These are phyloP conservation scores for Corniculantispora saksenae DNA, from an alignment of 2,329 filamentous ascomycete genomes.

Conservation along the genomic window DNA sequence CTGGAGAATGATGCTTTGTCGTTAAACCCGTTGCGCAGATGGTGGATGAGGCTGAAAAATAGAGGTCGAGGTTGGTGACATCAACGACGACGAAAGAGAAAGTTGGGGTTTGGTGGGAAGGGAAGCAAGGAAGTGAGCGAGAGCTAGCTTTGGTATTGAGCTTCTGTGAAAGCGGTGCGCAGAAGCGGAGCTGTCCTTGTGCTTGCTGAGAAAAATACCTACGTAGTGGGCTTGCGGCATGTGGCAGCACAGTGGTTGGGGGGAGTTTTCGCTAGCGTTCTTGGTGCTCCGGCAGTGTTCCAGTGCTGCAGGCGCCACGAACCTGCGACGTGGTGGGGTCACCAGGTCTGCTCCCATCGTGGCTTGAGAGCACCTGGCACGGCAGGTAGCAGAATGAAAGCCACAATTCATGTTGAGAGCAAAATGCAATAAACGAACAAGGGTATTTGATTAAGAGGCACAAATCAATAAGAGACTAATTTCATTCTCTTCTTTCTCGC, in stretches of 20 bases:
- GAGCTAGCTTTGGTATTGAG: not conserved
- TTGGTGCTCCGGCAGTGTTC: no score
- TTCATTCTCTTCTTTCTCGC: no score
- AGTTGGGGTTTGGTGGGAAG: not conserved
- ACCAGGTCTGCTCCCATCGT: not conserved
- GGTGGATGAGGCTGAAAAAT: not conserved
- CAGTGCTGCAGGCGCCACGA: not conserved
- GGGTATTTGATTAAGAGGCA: no score
- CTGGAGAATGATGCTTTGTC: not conserved
- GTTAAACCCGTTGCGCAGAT: not conserved
- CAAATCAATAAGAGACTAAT: no score
- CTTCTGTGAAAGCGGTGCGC: not conserved
- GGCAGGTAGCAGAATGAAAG: no score
- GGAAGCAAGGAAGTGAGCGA: not conserved
- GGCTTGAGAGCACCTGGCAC: not conserved
- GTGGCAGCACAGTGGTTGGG: not conserved
- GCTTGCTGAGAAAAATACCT: not conserved
- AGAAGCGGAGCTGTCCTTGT: not conserved
- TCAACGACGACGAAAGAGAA: conserved; percentile 6
- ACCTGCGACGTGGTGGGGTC: not conserved
- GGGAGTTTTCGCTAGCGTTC: no score
- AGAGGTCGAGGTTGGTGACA: conserved; percentile 11
- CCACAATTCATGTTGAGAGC: no score
- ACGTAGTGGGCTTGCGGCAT: not conserved
- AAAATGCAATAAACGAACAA: no score